Conservation (phyloP, 2,329 filamentous ascomycete species). For the Epichloe sp. region DNA sequence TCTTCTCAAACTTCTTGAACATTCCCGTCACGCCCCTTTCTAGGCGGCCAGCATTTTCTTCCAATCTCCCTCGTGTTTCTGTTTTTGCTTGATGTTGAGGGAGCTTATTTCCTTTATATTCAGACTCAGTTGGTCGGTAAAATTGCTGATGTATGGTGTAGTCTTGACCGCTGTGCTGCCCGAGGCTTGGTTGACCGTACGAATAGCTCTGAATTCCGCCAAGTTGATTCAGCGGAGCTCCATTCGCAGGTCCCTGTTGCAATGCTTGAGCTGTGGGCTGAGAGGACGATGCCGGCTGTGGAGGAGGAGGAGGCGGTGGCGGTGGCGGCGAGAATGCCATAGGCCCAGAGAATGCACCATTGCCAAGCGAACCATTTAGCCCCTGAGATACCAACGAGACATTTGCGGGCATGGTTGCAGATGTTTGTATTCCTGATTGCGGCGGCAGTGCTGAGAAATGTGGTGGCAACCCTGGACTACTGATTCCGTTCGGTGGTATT, state of each 20-base stretch:
- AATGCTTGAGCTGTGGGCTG: conserved; percentile 10
- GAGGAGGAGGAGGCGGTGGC: conserved; percentile 10
- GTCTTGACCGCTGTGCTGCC: conserved; percentile 20
- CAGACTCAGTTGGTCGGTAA: conserved; percentile 54
- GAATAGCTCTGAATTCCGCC: conserved; percentile 45
- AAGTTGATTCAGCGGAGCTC: conserved; percentile 29
- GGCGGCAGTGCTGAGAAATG: conserved; percentile 24
- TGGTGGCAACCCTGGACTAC: conserved; percentile 18
- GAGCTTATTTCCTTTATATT: conserved; percentile 22
- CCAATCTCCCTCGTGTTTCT: conserved; percentile 40
- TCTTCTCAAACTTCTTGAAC: conserved; percentile 70
- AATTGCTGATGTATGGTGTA: conserved; percentile 55
- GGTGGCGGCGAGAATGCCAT: conserved; percentile 29
- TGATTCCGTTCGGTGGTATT: conserved; percentile 11
- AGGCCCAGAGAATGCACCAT: conserved; percentile 23
- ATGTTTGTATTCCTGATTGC: conserved; percentile 34
- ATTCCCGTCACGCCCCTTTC: conserved; percentile 60
- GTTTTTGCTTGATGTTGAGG: conserved; percentile 30
- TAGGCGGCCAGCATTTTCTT: conserved; percentile 50
- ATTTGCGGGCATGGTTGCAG: conserved; percentile 35
- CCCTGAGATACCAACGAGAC: conserved; percentile 15
- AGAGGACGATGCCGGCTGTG: conserved; percentile 8
- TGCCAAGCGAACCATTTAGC: conserved; percentile 24
- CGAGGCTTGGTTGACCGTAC: conserved; percentile 20
- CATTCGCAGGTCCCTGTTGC: conserved; percentile 22